Conservation (phyloP, 805 yeast genomes). For the Maudiozyma barnettii region DNA sequence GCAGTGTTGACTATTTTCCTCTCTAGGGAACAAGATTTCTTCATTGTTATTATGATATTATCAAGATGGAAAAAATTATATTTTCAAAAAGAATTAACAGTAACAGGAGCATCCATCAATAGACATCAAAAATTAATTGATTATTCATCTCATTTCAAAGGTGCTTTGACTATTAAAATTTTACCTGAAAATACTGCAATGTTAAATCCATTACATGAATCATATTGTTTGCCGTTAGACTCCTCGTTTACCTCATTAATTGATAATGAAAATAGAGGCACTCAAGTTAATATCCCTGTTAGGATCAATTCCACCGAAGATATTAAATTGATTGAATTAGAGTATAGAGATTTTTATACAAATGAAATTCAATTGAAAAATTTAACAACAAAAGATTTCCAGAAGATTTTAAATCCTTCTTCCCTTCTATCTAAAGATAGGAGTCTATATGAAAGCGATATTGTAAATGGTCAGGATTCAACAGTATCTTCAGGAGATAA, state of each 20-base stretch:
- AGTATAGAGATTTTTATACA: constrained; percentile 46
- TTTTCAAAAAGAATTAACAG: constrained; percentile 40
- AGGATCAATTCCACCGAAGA: constrained; percentile 72
- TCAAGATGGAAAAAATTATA: constrained; percentile 34
- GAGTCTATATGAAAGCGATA: constrained; percentile 7
- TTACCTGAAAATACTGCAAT: constrained; percentile 85
- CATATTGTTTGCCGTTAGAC: constrained; percentile 48
- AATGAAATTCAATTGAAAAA: constrained; percentile 39
- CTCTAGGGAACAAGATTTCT: constrained; percentile 41
- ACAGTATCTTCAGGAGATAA: background rate
- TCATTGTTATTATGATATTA: constrained; percentile 33
- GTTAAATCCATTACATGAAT: constrained; percentile 63
- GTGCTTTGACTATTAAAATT: constrained; percentile 76
- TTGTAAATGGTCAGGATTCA: background rate
- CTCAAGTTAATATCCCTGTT: constrained; percentile 44
- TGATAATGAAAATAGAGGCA: background rate
- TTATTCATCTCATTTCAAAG: constrained; percentile 55
- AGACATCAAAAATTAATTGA: constrained; percentile 17
- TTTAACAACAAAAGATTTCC: constrained; percentile 50
- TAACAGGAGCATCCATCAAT: constrained; percentile 38
- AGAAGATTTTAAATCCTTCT: constrained; percentile 24
- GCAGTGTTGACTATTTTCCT: constrained; percentile 45
- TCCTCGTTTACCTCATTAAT: constrained; percentile 12
- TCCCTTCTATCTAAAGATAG: constrained; percentile 14
- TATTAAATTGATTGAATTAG: constrained; percentile 57